Conservation (phyloP, 2,329 filamentous ascomycete species). For the Tolypocladium tropicale region DNA sequence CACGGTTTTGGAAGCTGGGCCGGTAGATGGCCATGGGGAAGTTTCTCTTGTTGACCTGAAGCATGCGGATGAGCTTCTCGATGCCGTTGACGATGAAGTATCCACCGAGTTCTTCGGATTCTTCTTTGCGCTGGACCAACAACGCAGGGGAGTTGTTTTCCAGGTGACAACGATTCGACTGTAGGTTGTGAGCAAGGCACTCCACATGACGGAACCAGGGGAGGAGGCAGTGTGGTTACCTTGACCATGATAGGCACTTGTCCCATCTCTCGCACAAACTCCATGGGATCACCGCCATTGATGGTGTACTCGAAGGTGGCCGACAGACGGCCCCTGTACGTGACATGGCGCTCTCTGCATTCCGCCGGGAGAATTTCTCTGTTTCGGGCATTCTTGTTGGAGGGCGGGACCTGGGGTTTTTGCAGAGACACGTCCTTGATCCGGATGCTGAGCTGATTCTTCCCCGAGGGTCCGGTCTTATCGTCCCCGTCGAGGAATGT, state of each 20-base stretch:
- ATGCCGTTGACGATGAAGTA: slow-evolving; percentile 98
- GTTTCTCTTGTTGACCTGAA: slow-evolving; percentile 84
- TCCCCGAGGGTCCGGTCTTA: slow-evolving; percentile 42
- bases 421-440: slow-evolving; percentile 76
- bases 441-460: slow-evolving; percentile 68
- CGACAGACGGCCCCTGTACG: slow-evolving; percentile 79
- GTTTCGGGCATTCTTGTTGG: slow-evolving; percentile 76
- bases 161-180: slow-evolving; percentile 87
- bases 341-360: slow-evolving; percentile 85
- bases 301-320: slow-evolving; percentile 77
- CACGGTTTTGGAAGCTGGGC: slow-evolving; percentile 80
- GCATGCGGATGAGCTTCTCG: slow-evolving; percentile 89
- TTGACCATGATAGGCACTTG: slow-evolving; percentile 89
- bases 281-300: slow-evolving; percentile 76
- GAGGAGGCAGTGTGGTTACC: slow-evolving; percentile 39
- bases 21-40: slow-evolving; percentile 92
- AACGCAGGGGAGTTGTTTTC: slow-evolving; percentile 74
- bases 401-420: slow-evolving; percentile 66
- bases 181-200: background rate
- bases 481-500: slow-evolving; percentile 76
- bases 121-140: slow-evolving; percentile 81
- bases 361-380: slow-evolving; percentile 85
- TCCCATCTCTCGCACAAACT: slow-evolving; percentile 76
- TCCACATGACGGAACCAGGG: background rate
- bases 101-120: slow-evolving; percentile 89